A percentile compares a stretch with the other conserved stretches of the same genome.
These are phyloP conservation scores for Kodamaea restingae DNA, from an alignment of 805 yeast genomes.

Conservation along the genomic window DNA sequence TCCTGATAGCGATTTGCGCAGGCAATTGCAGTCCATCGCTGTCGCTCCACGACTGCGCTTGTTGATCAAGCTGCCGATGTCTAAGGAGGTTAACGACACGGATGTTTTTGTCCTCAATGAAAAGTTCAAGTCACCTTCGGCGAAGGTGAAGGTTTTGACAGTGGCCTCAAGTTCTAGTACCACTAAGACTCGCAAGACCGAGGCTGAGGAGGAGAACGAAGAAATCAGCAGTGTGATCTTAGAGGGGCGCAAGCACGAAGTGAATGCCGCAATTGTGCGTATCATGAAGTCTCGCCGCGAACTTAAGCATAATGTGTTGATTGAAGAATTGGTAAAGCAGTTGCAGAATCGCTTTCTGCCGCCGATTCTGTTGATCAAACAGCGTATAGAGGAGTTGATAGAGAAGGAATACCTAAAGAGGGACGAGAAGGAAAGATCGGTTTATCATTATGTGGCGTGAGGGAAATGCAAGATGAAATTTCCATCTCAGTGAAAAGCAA, in stretches of 20 bases:
- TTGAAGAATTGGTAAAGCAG: slow-evolving; percentile 61
- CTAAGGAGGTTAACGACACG: slow-evolving; percentile 58
- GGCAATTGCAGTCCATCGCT: slow-evolving; percentile 79
- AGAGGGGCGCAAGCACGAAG: slow-evolving; percentile 60
- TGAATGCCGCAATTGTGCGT: slow-evolving; percentile 84
- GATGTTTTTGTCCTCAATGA: slow-evolving; percentile 69
- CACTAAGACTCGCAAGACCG: slow-evolving; percentile 24
- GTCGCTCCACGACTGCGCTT: slow-evolving; percentile 79
- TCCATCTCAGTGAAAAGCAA: too few relatives aligned
- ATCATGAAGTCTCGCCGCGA: slow-evolving; percentile 75
- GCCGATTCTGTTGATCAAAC: slow-evolving; percentile 61
- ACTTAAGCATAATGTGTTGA: slow-evolving; percentile 58
- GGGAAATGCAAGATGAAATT: too few relatives aligned
- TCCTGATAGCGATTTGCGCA: slow-evolving; percentile 65
- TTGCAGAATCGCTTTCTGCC: slow-evolving; percentile 65
- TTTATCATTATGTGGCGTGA: slow-evolving; percentile 67
- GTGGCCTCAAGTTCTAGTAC: slow-evolving; percentile 43
- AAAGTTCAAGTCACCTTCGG: slow-evolving; percentile 61
- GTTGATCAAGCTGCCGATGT: slow-evolving; percentile 69
- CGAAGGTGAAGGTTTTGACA: slow-evolving; percentile 71
- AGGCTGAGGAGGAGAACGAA: slow-evolving; percentile 49
- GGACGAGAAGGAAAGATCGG: slow-evolving; percentile 53
- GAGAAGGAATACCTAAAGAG: slow-evolving; percentile 80
- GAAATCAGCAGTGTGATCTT: slow-evolving; percentile 54
- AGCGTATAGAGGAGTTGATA: slow-evolving; percentile 66